A percentile compares a stretch with the other conserved stretches of the same genome.
Conservation (phyloP, 208 protist species). For the Dictyostelium gargantuum region DNA sequence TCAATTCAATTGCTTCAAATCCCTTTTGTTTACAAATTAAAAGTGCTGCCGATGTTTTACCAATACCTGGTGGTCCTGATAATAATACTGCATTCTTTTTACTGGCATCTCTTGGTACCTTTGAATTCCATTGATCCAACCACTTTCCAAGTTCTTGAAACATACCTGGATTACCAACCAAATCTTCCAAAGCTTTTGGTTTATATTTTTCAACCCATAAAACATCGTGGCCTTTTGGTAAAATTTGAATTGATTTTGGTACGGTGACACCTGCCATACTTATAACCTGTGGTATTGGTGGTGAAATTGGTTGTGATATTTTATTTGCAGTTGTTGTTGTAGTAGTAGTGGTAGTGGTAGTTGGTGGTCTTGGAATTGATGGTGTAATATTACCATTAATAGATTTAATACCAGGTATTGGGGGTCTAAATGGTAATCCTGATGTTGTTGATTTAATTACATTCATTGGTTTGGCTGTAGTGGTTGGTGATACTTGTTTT, state of each 20-base stretch:
- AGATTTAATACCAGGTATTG: not conserved
- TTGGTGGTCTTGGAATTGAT: not conserved
- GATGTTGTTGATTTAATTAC: not conserved
- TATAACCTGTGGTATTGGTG: not conserved
- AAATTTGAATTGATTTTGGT: not conserved
- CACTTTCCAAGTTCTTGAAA: slow-evolving; percentile 92
- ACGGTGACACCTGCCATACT: not conserved
- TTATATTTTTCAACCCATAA: slow-evolving; percentile 98
- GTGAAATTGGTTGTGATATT: too few relatives aligned
- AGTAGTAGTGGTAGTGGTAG: not conserved
- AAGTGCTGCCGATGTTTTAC: slow-evolving; percentile 97
- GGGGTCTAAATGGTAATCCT: not conserved
- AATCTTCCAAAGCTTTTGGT: slow-evolving; percentile 89
- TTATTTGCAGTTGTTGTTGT: too few relatives aligned
- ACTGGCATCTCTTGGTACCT: not conserved
- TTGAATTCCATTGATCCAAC: slow-evolving; percentile 90
- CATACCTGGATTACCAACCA: slow-evolving; percentile 92
- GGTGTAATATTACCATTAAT: not conserved
- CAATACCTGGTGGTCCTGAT: slow-evolving; percentile 97
- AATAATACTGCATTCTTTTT: slow-evolving; percentile 84
- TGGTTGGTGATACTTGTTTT: not conserved
- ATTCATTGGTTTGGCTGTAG: not conserved
- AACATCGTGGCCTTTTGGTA: not conserved
- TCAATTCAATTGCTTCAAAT: slow-evolving; percentile 96
- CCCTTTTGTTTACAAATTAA: slow-evolving; percentile 91